Evolutionary conservation across 164 flowering plant species (phyloP), one percentile per base, ranked within the genome.

Genomic region (Nelumbo lutea): DNA sequence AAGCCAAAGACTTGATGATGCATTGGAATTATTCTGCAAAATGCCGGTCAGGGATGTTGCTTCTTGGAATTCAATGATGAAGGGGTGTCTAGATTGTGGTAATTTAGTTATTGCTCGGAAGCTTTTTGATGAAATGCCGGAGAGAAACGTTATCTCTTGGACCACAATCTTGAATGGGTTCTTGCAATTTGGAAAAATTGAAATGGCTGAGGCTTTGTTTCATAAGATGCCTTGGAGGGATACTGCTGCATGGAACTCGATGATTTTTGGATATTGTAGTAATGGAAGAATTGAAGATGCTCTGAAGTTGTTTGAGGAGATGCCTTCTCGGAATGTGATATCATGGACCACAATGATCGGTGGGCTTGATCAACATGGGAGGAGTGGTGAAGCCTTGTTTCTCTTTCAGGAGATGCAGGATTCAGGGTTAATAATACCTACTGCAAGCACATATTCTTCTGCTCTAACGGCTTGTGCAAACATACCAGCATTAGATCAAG

Each of bases 221-320:
- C 1, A 40, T 56, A 62, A 41, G 44, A 73, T 68, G 71, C 62
- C 67, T 39, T 68, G 42, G 62, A 62, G 67, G 41, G 75, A 73
- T 47, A 62, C 75, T 5, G 75, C 71, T 4, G 71, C 75, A 10
- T 73, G 75, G 71, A 73, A 73, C 62, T 62, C 75, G 0, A 67
- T 73, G 70, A 45, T 73, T 67, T 55, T 11, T 27, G 71, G 75
- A 38, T 67, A 68, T 44, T 55, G 70, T 56, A 53, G 50, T 55
- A 73, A 68, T 68, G 75, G 71, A n/a, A 68, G 71, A 57, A 55
- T 73, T 38, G 57, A 62, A n/a, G 75, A 67, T 61, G 75, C 75
- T 8, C 39, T 7, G 9, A 38, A 43, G n/a, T 44, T 72, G 55
- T 72, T 72, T 38, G 43, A 15, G 39, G 10, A 56, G 48, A 68